These are phyloP conservation scores for Aspergillus indologenus DNA, from an alignment of 495 filamentous ascomycete genomes.

Conservation along the genomic window DNA sequence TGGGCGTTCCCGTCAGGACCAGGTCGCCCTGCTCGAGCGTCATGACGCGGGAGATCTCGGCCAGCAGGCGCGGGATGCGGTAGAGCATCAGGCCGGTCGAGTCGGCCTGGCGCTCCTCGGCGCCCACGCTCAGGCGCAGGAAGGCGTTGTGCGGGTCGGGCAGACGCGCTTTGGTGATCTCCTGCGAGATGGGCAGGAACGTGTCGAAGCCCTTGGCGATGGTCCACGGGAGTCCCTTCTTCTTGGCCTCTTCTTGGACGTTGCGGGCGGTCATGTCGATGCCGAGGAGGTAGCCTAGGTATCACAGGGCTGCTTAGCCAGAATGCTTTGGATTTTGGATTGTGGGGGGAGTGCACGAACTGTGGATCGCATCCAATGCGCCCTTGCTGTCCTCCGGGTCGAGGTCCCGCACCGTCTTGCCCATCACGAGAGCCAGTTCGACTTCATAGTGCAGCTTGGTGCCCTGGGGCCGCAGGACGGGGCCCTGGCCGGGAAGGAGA, in stretches of 20 bases:
- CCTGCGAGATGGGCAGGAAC: constrained; percentile 78
- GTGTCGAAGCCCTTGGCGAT: constrained; percentile 97
- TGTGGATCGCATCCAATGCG: constrained; percentile 49
- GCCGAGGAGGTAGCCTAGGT: constrained; percentile 70
- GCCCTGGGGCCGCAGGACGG: constrained; percentile 78
- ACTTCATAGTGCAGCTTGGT: constrained; percentile 92
- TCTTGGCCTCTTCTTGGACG: constrained; percentile 91
- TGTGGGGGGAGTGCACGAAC: constrained; percentile 24
- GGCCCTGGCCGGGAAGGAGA: constrained; percentile 70
- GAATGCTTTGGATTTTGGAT: neutral
- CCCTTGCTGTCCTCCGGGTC: constrained; percentile 57
- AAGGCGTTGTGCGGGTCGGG: constrained; percentile 85
- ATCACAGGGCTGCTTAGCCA: too few species aligned
- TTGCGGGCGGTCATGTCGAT: constrained; percentile 96
- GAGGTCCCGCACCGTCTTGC: constrained; percentile 71
- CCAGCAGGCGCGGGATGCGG: constrained; percentile 77
- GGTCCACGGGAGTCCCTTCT: constrained; percentile 93
- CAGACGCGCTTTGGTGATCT: constrained; percentile 73
- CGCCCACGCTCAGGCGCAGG: constrained; percentile 78
- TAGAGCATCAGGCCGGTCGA: constrained; percentile 90
- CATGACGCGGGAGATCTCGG: constrained; percentile 92
- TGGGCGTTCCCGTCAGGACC: constrained; percentile 91
- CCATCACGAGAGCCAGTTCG: constrained; percentile 85
- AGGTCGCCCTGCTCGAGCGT: constrained; percentile 88
- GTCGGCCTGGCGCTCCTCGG: constrained; percentile 71